These are phyloP conservation scores for Dactylis glomerata DNA, from an alignment of 176 grass and related monocot species.

Conservation along the genomic window DNA sequence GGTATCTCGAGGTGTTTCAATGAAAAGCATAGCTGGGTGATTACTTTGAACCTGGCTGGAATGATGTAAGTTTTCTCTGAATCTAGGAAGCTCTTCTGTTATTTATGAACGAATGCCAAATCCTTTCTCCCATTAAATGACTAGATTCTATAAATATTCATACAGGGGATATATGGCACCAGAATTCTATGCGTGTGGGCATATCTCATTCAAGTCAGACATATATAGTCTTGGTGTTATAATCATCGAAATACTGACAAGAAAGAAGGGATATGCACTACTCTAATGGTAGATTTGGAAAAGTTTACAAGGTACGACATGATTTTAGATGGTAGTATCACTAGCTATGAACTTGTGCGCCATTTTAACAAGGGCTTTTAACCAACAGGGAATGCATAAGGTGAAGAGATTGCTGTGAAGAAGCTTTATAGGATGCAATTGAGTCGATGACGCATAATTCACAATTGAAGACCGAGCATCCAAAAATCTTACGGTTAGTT, in stretches of 20 bases:
- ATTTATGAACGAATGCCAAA: not conserved
- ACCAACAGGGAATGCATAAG: not conserved
- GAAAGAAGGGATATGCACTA: too few relatives aligned
- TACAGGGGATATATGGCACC: not conserved
- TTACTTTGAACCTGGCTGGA: not conserved
- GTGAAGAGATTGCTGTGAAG: not conserved
- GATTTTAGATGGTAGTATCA: not conserved
- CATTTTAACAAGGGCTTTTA: not conserved
- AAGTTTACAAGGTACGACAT: not conserved
- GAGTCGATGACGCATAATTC: too few relatives aligned
- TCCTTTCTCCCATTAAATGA: not conserved
- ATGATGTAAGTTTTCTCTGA: not conserved
- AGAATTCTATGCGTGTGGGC: not conserved
- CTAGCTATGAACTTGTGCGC: not conserved
- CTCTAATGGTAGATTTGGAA: not conserved
- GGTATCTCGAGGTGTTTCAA: not conserved
- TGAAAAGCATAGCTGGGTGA: not conserved
- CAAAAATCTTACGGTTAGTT: not conserved
- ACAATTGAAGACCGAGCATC: not conserved
- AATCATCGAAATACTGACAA: not conserved
- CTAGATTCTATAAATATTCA: not conserved
- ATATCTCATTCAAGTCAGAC: not conserved
- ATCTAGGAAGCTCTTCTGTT: not conserved
- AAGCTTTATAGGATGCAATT: not conserved
- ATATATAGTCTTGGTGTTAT: not conserved